Base-by-base conservation (phyloP, 1,284 basidiomycete species). In the Porphyrellus sp. region DNA sequence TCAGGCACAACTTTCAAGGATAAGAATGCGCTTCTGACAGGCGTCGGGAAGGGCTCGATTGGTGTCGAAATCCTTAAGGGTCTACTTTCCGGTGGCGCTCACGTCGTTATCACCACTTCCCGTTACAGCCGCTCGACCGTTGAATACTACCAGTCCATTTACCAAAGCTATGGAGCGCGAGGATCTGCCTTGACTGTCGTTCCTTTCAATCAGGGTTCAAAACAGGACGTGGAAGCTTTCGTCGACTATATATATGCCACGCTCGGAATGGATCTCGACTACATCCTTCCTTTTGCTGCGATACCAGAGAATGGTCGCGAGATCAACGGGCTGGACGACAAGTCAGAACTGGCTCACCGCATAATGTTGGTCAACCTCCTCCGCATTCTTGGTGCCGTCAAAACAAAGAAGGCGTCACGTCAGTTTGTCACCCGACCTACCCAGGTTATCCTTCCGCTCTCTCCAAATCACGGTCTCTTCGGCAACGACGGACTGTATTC, bases 401-500 rank as follows among this genome's bases (percentile, higher is more conserved):
- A 99, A 82, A 85, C 80, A 65, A 98, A 98, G 84, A 99, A 99
- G 75, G 95, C 96, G 15, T 93, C 87, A 59, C 87, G 93, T 52
- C 88, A 94, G 59, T 96, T 98, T 70, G 91, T 97, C 57, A 99
- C 96, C 49, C 90, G 96, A 53, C 96, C 97, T 1, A 99, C 97
- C 0, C 96, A 98, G 73, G 95, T 98, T 59, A 92, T 99, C 58
- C 83, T 98, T 34, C 96, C 97, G 7, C 81, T 99, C 11, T 99
- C 95, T 30, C 97, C 96, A 42, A 99, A 99, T 72, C 96, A 98
- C 68, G 96, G 96, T 63, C 79, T 96, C 44, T 98, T 99, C 72
- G 96, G 96, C 44, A 97, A 95, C 65, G 97, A 98, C 68, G 97
- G 97, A 61, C 78, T 99, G 46, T 99, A 99, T 74, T 94, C 94